Evolutionary conservation across 2,329 filamentous ascomycete species (phyloP).

Genomic region (Ophiostoma sp.): DNA sequence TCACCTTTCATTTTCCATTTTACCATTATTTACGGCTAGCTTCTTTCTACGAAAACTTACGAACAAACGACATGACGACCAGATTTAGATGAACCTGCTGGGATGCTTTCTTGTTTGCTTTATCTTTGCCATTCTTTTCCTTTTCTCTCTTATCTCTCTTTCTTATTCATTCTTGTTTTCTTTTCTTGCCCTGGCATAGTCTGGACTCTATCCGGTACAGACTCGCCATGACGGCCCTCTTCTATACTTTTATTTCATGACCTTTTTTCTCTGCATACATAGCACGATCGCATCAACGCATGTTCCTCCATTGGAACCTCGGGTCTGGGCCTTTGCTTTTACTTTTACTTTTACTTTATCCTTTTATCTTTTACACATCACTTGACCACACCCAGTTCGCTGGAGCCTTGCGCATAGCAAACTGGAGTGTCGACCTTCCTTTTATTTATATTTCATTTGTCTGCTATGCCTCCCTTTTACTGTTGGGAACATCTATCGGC

Average conservation of each 20-base stretch:
- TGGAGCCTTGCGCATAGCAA: not conserved
- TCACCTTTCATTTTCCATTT: not conserved
- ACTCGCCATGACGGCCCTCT: not conserved
- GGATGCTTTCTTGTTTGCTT: slow-evolving; percentile 21
- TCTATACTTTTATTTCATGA: not conserved
- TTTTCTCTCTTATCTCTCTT: not conserved
- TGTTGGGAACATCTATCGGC: too few relatives aligned
- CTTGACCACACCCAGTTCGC: not conserved
- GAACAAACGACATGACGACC: slow-evolving; percentile 26
- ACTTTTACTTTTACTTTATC: not conserved
- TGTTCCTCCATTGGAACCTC: slow-evolving; percentile 3
- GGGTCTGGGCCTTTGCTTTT: slow-evolving; percentile 8
- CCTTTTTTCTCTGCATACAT: not conserved
- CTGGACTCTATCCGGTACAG: not conserved
- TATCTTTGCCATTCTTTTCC: slow-evolving; percentile 16
- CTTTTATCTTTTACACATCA: not conserved
- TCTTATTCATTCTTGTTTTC: not conserved
- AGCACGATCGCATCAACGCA: slow-evolving; percentile 7
- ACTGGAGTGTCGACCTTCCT: not conserved
- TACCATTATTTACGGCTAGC: slow-evolving; percentile 18
- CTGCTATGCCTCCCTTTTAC: not conserved
- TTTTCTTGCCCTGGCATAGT: slow-evolving; percentile 1
- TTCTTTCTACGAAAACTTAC: slow-evolving; percentile 24
- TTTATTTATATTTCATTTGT: slow-evolving; percentile 4
- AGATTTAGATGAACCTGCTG: slow-evolving; percentile 24